Percentiles rank a stretch among this genome's conserved stretches.
Conservation (phyloP, 306 rosid genomes). For the Albizia julibrissin region DNA sequence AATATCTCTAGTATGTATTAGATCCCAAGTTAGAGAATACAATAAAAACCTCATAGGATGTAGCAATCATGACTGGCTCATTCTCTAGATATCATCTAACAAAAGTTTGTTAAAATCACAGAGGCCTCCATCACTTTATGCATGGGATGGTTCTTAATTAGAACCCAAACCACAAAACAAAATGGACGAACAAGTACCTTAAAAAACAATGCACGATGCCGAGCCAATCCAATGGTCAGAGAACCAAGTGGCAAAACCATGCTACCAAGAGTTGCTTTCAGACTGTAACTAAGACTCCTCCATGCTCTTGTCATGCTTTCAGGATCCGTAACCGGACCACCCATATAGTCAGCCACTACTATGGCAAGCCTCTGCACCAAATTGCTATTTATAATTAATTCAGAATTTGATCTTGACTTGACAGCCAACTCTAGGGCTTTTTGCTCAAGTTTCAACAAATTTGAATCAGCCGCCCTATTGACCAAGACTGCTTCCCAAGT, state of each 20-base stretch:
- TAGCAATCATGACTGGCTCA: not conserved
- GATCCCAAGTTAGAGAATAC: not conserved
- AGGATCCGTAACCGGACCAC: constrained; percentile 92
- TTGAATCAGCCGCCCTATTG: constrained; percentile 83
- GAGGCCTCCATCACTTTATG: constrained; percentile 16
- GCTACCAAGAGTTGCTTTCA: constrained; percentile 92
- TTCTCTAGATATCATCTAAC: constrained; percentile 14
- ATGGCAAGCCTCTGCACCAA: constrained; percentile 82
- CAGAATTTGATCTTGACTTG: constrained; percentile 57
- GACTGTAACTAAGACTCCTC: constrained; percentile 68
- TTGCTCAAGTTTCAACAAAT: constrained; percentile 84
- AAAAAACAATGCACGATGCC: constrained; percentile 95
- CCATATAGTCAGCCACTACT: constrained; percentile 87
- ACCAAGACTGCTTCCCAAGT: constrained; percentile 95
- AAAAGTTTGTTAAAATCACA: not conserved
- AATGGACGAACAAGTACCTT: constrained; percentile 59
- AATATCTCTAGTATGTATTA: not conserved
- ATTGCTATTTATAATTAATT: constrained; percentile 54
- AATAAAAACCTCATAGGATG: constrained; percentile 7
- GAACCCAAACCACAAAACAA: constrained; percentile 26
- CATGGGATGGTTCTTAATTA: constrained; percentile 21
- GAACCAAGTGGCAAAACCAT: constrained; percentile 99
- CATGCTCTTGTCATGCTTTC: constrained; percentile 79
- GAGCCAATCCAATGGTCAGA: constrained; percentile 87
- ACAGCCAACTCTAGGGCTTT: constrained; percentile 68